Percentiles rank a stretch among this genome's conserved stretches.
Evolutionary conservation across 2,329 filamentous ascomycete species (phyloP).

Genomic region (Fusarium verticillioides): DNA sequence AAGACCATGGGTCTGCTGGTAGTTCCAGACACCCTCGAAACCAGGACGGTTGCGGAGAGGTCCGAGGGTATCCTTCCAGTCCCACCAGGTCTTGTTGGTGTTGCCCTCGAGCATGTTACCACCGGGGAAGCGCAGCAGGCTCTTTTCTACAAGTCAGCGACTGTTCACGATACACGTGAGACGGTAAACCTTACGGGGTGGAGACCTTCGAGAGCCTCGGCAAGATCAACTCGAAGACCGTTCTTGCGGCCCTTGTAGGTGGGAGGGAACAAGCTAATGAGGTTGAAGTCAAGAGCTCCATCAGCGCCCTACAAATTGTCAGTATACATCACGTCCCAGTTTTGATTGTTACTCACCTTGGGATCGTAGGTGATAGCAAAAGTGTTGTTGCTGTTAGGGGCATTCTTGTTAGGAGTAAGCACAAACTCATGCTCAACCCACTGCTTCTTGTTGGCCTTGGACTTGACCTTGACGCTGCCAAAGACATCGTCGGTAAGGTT

Average conservation of each 20-base stretch:
- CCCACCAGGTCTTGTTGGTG: constrained; percentile 57
- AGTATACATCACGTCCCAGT: rapidly evolving
- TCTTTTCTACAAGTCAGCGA: constrained; percentile 37
- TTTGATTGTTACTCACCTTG: neutral
- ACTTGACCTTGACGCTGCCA: constrained; percentile 59
- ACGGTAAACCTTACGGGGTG: constrained; percentile 55
- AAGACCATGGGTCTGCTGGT: constrained; percentile 70
- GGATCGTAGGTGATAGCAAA: constrained; percentile 65
- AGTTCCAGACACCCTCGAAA: constrained; percentile 67
- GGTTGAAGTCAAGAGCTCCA: constrained; percentile 64
- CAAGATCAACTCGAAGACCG: constrained; percentile 66
- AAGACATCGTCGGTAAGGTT: constrained; percentile 58
- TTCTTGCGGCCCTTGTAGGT: constrained; percentile 69
- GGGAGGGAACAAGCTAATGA: constrained; percentile 69
- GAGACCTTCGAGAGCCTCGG: constrained; percentile 61
- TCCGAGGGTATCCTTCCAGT: constrained; percentile 65
- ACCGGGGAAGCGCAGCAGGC: constrained; percentile 73
- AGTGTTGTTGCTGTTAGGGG: constrained; percentile 65
- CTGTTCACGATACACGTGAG: rapidly evolving
- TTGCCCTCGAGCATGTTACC: constrained; percentile 70
- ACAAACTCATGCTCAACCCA: constrained; percentile 64
- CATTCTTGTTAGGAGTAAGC: constrained; percentile 57
- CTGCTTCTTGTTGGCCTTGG: constrained; percentile 51
- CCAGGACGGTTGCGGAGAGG: constrained; percentile 66
- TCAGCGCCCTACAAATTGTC: constrained; percentile 47